These are phyloP conservation scores for Beauveria pseudobassiana DNA, from an alignment of 2,329 filamentous ascomycete species.

Conservation along the genomic window DNA sequence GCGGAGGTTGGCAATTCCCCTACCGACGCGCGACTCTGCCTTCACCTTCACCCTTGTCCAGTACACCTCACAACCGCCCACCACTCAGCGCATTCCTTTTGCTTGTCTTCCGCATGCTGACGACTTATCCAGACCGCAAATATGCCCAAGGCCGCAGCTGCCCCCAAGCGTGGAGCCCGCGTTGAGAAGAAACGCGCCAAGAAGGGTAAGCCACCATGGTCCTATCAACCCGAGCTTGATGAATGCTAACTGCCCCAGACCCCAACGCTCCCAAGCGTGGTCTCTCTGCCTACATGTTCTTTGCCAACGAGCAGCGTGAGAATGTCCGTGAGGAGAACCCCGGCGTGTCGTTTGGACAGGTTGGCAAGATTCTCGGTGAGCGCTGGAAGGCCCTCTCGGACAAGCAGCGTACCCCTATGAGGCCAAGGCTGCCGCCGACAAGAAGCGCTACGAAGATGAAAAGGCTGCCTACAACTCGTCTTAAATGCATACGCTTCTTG, in stretches of 20 bases:
- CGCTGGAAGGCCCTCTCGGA: constrained; percentile 96
- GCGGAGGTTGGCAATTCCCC: background rate
- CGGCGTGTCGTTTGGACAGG: constrained; percentile 95
- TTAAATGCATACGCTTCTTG: constrained; percentile 14
- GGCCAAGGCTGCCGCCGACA: constrained; percentile 91
- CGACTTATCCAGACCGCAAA: constrained; percentile 26
- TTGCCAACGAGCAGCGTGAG: constrained; percentile 98
- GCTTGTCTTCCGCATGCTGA: background rate
- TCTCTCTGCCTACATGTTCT: constrained; percentile 99
- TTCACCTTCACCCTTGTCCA: constrained; percentile 17
- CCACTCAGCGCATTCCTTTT: background rate
- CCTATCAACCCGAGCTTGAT: background rate
- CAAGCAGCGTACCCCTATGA: constrained; percentile 88
- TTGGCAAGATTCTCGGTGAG: constrained; percentile 96
- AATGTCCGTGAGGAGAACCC: constrained; percentile 98
- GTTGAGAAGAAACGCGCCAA: constrained; percentile 48
- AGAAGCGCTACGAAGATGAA: constrained; percentile 99
- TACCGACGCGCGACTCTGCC: background rate
- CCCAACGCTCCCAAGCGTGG: constrained; percentile 98
- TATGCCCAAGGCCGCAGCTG: constrained; percentile 52
- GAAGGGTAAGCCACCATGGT: constrained; percentile 44
- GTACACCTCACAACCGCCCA: background rate
- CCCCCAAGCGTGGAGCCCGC: constrained; percentile 45
- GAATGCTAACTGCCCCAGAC: constrained; percentile 45
- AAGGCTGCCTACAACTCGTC: constrained; percentile 74